Conservation (phyloP, 371 early-diverging fungal species). For the Rhizomucor pusillus region DNA sequence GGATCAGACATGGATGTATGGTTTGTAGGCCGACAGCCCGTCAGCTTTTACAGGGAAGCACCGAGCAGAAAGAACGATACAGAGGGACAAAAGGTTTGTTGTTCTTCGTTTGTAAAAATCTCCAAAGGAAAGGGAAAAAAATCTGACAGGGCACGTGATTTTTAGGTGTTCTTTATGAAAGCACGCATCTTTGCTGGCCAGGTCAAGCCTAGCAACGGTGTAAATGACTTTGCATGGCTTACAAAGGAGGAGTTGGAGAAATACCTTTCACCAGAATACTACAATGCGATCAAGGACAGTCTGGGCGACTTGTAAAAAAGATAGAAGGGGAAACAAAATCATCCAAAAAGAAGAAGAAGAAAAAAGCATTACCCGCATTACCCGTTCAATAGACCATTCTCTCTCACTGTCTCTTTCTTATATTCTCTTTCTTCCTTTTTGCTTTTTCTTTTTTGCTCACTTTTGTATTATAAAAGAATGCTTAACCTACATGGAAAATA, state of each 20-base stretch:
- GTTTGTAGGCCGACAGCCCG: conserved; percentile 82
- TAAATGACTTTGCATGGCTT: conserved; percentile 85
- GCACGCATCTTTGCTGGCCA: conserved; percentile 84
- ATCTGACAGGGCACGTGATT: background rate
- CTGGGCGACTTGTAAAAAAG: conserved; percentile 59
- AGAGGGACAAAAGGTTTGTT: conserved; percentile 27
- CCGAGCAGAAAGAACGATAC: conserved; percentile 32
- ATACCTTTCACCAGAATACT: conserved; percentile 70
- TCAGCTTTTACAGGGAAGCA: conserved; percentile 64
- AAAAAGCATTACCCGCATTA: background rate
- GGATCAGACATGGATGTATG: conserved; percentile 82
- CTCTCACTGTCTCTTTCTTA: background rate
- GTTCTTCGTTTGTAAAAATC: background rate
- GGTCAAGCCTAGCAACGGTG: conserved; percentile 53
- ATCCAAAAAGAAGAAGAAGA: background rate
- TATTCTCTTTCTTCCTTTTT: conserved; percentile 2
- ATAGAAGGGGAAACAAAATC: background rate
- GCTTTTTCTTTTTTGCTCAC: conserved; percentile 1
- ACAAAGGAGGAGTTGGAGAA: conserved; percentile 80
- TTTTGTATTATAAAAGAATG: background rate
- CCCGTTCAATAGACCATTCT: background rate
- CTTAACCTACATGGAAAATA: background rate
- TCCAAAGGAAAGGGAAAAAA: background rate
- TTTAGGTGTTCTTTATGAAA: conserved; percentile 74
- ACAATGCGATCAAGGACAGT: conserved; percentile 71